phyloP scores from a whole-genome alignment of 495 filamentous ascomycete genomes.

The Chlorociboria aeruginascens region DNA sequence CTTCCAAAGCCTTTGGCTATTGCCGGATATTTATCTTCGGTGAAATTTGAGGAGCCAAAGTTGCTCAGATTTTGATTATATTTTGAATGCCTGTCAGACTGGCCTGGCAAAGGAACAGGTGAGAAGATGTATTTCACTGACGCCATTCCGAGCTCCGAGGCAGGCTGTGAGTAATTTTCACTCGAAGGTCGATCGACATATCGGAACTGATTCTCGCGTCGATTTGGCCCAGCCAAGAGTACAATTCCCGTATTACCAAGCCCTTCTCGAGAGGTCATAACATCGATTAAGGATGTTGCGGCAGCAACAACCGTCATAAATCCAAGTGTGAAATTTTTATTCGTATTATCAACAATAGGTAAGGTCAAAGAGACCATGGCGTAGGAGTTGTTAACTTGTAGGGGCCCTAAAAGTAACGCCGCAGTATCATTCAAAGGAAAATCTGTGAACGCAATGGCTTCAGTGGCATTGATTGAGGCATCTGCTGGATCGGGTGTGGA shows the following conservation, averaged over 20 bases:
- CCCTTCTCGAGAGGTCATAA: constrained; percentile 51
- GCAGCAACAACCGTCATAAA: constrained; percentile 66
- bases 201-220: constrained; percentile 51
- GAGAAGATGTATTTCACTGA: constrained; percentile 32
- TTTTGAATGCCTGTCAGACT: constrained; percentile 15
- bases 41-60: constrained; percentile 38
- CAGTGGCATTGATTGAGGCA: constrained; percentile 26
- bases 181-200: constrained; percentile 11
- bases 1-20: constrained; percentile 40
- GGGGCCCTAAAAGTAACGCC: constrained; percentile 55
- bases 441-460: constrained; percentile 32
- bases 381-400: constrained; percentile 41
- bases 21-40: constrained; percentile 41
- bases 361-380: constrained; percentile 67
- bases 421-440: constrained; percentile 38
- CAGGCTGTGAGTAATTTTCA: constrained; percentile 3
- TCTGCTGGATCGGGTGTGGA: constrained; percentile 25
- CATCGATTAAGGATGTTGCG: constrained; percentile 42
- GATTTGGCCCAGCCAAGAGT: constrained; percentile 53
- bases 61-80: constrained; percentile 19
- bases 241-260: constrained; percentile 54
- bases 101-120: constrained; percentile 14
- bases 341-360: constrained; percentile 55
- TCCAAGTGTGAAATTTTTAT: constrained; percentile 47
- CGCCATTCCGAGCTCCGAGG: constrained; percentile 14